Base-by-base conservation (phyloP, 345 rosid species). In the Orychophragmus violaceus region DNA sequence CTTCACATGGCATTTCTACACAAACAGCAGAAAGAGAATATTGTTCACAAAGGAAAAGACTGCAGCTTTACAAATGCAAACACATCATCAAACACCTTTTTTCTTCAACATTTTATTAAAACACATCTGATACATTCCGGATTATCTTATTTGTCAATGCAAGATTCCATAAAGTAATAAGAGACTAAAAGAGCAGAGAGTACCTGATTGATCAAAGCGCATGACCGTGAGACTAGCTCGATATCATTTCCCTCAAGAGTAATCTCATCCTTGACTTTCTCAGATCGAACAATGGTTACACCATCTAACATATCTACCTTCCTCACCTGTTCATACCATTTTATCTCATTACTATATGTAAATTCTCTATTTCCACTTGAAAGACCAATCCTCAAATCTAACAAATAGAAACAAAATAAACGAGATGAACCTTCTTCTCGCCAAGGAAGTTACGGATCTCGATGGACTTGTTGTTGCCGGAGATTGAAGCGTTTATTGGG, bases 381-480 rank as follows among this genome's bases (percentile, higher is more conserved):
- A n/a, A n/a, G n/a, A n/a, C n/a, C n/a, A n/a, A n/a, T n/a, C n/a
- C n/a, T n/a, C n/a, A n/a, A n/a, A n/a, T n/a, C n/a, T n/a, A n/a
- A n/a, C n/a, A n/a, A n/a, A n/a, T n/a, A n/a, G n/a, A n/a, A n/a
- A n/a, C n/a, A n/a, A n/a, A n/a, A n/a, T n/a, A n/a, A n/a, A n/a
- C n/a, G n/a, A n/a, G n/a, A n/a, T n/a, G 1, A 16, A 84, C 90
- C 87, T 72, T 83, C 66, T 81, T 85, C 78, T 85, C 87, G 30
- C 90, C 87, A 1, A 85, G 85, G 51, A 85, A 85, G 77, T 82
- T 85, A 25, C 87, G 81, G 79, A 89, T 89, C 85, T 89, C 93
- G 17, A 89, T 89, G 51, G 91, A 64, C 30, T 63, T 80, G 76
- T 39, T 77, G 53, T 37, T 6, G 48, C 66, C 74, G 3, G 74